Conservation (phyloP, 169 alveolate species). For the Ichthyophthirius multifiliis region DNA sequence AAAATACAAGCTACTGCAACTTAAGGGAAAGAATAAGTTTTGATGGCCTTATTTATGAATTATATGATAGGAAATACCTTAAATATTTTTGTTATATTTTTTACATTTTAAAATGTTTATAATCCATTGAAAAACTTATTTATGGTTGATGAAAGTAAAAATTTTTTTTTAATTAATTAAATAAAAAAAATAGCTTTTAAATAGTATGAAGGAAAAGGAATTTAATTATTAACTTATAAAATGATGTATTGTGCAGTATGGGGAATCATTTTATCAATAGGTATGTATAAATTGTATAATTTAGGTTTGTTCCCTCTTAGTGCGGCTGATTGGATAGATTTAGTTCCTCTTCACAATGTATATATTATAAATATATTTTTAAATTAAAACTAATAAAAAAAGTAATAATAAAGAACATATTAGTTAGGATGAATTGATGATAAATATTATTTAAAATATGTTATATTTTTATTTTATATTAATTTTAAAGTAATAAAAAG, state of each 20-base stretch:
- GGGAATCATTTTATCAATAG: neutral
- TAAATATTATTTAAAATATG: too few species aligned
- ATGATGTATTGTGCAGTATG: neutral
- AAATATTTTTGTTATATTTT: neutral
- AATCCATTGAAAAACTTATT: neutral
- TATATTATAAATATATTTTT: too few species aligned
- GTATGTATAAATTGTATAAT: neutral
- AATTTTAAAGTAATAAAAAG: too few species aligned
- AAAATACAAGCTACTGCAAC: neutral
- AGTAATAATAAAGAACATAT: too few species aligned
- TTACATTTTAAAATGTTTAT: neutral
- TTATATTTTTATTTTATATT: too few species aligned
- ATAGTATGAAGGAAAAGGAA: conserved; percentile 1
- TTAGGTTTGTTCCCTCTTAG: neutral
- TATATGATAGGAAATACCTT: conserved; percentile 3
- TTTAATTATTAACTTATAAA: neutral
- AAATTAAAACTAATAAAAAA: too few species aligned
- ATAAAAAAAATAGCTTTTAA: neutral
- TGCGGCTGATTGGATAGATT: conserved; percentile 9
- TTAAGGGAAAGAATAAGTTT: neutral
- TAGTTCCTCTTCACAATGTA: conserved; percentile 3
- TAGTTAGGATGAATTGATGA: too few species aligned
- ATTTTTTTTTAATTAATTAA: neutral
- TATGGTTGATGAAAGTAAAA: neutral
- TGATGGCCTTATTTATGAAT: neutral